These are phyloP conservation scores for Wakefieldia striispora DNA, from an alignment of 768 basidiomycete genomes.

Conservation along the genomic window DNA sequence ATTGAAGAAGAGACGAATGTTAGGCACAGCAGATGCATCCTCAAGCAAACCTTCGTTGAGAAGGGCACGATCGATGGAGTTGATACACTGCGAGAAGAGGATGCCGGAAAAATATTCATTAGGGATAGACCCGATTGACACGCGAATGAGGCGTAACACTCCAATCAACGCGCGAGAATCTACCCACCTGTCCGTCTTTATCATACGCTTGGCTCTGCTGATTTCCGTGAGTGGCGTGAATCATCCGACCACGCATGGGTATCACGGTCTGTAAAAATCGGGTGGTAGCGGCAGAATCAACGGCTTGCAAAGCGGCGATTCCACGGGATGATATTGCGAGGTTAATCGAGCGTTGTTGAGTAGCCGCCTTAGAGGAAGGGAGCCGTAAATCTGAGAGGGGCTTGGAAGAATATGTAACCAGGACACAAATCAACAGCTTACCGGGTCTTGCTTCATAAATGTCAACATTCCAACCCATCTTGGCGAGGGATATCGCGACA, in stretches of 20 bases:
- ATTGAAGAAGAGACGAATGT: conserved; percentile 71
- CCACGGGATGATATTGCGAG: conserved; percentile 93
- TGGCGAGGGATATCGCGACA: conserved; percentile 79
- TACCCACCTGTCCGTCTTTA: conserved; percentile 77
- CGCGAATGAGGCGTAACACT: conserved; percentile 14
- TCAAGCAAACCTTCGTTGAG: conserved; percentile 86
- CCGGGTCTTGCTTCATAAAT: conserved; percentile 81
- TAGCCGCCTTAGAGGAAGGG: conserved; percentile 59
- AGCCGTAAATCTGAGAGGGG: conserved; percentile 64
- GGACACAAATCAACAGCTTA: conserved; percentile 30
- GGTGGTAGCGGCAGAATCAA: conserved; percentile 69
- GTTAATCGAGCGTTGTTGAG: conserved; percentile 89
- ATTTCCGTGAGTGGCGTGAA: conserved; percentile 73
- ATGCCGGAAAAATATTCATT: conserved; percentile 21
- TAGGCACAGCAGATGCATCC: conserved; percentile 60
- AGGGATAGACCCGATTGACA: conserved; percentile 22
- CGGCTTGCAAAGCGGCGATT: conserved; percentile 78
- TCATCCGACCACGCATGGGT: conserved; percentile 96
- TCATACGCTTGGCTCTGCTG: conserved; percentile 87
- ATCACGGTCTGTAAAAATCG: conserved; percentile 77
- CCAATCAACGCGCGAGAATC: conserved; percentile 16
- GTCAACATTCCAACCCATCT: conserved; percentile 81
- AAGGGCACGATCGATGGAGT: conserved; percentile 86
- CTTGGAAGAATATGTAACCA: conserved; percentile 11
- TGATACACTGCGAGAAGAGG: conserved; percentile 68